These are phyloP conservation scores for Fusarium abutilonis DNA, from an alignment of 2,329 filamentous ascomycete genomes.

Conservation along the genomic window DNA sequence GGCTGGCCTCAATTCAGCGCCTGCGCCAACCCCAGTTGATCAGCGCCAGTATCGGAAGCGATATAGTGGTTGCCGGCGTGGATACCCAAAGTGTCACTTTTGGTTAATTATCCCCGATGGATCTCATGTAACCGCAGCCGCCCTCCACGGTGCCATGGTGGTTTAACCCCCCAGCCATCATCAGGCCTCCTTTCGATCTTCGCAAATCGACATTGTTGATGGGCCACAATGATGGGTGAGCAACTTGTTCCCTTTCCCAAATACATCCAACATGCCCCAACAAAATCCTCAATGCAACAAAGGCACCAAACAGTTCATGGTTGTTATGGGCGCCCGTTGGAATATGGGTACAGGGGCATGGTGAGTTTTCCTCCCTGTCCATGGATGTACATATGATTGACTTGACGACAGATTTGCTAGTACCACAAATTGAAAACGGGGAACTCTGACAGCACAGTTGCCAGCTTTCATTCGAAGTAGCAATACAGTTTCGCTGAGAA, in stretches of 20 bases:
- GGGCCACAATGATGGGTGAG: conserved; percentile 12
- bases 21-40: conserved; percentile 35
- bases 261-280: conserved; percentile 7
- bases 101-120: conserved; percentile 34
- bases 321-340: background rate
- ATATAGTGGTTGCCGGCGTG: conserved; percentile 35
- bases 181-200: conserved; percentile 35
- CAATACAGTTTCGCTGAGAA: conserved; percentile 28
- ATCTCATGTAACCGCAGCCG: conserved; percentile 39
- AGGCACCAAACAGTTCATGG: conserved; percentile 6
- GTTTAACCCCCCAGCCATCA: conserved; percentile 20
- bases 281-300: conserved; percentile 2
- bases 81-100: conserved; percentile 35
- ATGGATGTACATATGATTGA: background rate
- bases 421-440: background rate
- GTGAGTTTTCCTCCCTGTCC: background rate
- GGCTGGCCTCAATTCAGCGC: conserved; percentile 32
- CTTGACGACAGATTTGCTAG: conserved; percentile 1
- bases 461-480: conserved; percentile 13
- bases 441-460: too few relatives aligned
- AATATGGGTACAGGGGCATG: background rate
- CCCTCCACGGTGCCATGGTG: conserved; percentile 14
- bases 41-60: conserved; percentile 39
- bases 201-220: conserved; percentile 38
- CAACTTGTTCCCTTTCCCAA: conserved; percentile 10